Conservation (phyloP, 345 rosid species). For the Angophora floribunda region DNA sequence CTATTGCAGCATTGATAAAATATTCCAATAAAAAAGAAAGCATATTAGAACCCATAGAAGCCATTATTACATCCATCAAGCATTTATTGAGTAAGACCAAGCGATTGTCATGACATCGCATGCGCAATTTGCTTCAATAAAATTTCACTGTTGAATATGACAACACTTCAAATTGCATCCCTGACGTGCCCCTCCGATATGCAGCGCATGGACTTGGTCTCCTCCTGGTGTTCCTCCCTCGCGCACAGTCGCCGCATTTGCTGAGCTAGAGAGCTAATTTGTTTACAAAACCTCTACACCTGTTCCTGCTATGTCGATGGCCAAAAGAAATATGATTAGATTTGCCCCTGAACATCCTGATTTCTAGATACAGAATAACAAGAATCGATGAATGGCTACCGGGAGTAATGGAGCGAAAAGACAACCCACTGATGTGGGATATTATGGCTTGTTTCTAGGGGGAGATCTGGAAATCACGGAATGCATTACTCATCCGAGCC, state of each 20-base stretch:
- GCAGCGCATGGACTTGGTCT: slow-evolving; percentile 27
- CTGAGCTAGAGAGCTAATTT: neutral
- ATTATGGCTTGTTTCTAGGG: neutral
- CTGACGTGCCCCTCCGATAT: slow-evolving; percentile 48
- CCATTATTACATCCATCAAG: too few species aligned
- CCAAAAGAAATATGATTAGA: too few species aligned
- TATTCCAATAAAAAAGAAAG: too few species aligned
- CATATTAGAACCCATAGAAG: too few species aligned
- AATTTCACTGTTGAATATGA: neutral
- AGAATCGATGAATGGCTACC: neutral
- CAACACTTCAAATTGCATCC: neutral
- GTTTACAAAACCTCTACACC: neutral
- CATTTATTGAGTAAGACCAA: too few species aligned
- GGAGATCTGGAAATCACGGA: neutral
- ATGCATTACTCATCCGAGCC: neutral
- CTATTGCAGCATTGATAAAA: too few species aligned
- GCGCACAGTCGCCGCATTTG: neutral
- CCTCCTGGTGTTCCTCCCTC: neutral
- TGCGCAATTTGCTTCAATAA: neutral
- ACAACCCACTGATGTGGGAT: neutral
- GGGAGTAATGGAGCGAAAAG: neutral
- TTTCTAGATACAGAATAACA: neutral
- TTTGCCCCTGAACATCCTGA: too few species aligned
- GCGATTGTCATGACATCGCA: too few species aligned
- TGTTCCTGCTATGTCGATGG: too few species aligned